Evolutionary conservation across 176 grass and related monocot genomes (phyloP).

Genomic region (Oryza meyeriana): DNA sequence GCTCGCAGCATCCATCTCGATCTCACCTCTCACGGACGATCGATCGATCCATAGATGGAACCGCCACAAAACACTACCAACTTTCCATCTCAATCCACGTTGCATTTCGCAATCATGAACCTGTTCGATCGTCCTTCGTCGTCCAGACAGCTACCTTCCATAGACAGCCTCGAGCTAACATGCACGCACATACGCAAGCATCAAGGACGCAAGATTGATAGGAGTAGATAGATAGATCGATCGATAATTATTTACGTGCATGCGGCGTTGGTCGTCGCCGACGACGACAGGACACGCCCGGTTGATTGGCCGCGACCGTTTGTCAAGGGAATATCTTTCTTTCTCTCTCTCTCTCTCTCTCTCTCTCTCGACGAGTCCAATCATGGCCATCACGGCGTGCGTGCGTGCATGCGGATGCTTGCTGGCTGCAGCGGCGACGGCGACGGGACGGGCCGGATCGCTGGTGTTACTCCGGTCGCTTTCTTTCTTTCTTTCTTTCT

Average conservation of each 20-base stretch:
- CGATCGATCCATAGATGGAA: no score
- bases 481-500: not conserved
- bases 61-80: no score
- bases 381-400: slow-evolving; percentile 10
- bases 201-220: not conserved
- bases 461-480: not conserved
- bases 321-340: slow-evolving; percentile 35
- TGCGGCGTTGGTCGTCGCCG: slow-evolving; percentile 2
- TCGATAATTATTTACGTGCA: not conserved
- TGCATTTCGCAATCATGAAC: no score
- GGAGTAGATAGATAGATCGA: not conserved
- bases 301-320: slow-evolving; percentile 16
- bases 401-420: not conserved
- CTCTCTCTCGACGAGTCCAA: not conserved
- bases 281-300: not conserved
- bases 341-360: not conserved
- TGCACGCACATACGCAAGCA: not conserved
- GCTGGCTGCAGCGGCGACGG: not conserved
- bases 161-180: not conserved
- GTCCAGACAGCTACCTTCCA: not conserved
- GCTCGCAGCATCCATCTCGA: no score
- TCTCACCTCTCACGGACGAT: no score
- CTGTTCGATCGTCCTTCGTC: not conserved
- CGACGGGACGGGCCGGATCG: not conserved
- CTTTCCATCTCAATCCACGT: no score